These are phyloP conservation scores for Mycena vulgaris DNA, from an alignment of 768 basidiomycete species.

Conservation along the genomic window DNA sequence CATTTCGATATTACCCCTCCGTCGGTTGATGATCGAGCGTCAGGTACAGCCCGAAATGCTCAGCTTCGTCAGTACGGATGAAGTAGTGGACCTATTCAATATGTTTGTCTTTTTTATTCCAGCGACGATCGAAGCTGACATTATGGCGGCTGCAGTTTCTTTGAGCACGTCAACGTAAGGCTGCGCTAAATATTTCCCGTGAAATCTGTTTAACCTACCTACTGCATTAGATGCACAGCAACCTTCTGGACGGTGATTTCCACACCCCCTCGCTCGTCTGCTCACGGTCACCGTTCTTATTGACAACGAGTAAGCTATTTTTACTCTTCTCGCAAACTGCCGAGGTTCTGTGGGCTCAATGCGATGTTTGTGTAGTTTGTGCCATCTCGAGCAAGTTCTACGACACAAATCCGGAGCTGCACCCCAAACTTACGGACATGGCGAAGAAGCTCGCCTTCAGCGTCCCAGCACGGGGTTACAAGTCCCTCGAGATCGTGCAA, in stretches of 20 bases:
- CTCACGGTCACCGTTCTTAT: conserved; percentile 93
- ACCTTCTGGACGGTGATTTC: conserved; percentile 87
- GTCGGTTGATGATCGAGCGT: conserved; percentile 87
- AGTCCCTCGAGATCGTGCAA: conserved; percentile 95
- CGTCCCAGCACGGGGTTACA: conserved; percentile 89
- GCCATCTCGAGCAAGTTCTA: conserved; percentile 96
- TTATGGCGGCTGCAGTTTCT: conserved; percentile 65
- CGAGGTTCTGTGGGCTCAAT: conserved; percentile 9
- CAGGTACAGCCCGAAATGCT: conserved; percentile 96
- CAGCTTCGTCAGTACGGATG: conserved; percentile 87
- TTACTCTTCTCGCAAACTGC: conserved; percentile 39
- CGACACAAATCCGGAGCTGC: conserved; percentile 84
- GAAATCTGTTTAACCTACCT: conserved; percentile 23
- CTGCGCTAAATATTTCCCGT: conserved; percentile 8
- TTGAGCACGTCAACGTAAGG: conserved; percentile 82
- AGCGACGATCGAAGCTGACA: conserved; percentile 28
- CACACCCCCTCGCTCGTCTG: conserved; percentile 96
- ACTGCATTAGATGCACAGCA: conserved; percentile 76
- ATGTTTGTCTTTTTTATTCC: conserved; percentile 69
- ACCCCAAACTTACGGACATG: conserved; percentile 83
- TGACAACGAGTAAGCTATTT: conserved; percentile 83
- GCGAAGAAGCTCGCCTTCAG: conserved; percentile 91
- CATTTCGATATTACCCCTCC: conserved; percentile 89
- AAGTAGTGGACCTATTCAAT: conserved; percentile 92
- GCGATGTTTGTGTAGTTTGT: conserved; percentile 80